Evolutionary conservation across 192 early-diverging fungal genomes (phyloP), one percentile per base, ranked within the genome.

Genomic region (Backusella morwellensis): DNA sequence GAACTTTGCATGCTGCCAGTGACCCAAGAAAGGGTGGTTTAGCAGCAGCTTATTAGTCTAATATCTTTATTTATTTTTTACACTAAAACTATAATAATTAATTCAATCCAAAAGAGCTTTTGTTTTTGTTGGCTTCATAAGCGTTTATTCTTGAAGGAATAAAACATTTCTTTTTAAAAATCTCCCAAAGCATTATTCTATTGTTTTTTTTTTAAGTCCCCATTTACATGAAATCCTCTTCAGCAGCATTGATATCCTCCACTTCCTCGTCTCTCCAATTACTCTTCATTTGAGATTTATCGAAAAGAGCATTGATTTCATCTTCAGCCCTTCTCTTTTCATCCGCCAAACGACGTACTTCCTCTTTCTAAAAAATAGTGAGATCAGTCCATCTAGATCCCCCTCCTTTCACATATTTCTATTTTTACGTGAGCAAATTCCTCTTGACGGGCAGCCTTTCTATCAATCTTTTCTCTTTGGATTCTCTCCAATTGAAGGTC

Each of bases 401-500:
- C 12, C 17, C n/a, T 32, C 3, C 38, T 40, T 12, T 40, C 38
- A 32, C 0, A 32, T 32, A 32, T n/a, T 19, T 38, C 17, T 12
- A 72, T 15, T 44, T 50, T 42, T 80, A 84, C 83, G 80, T 84
- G 73, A 69, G 70, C 32, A 77, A 82, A 75, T 47, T 74, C 77
- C 9, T 74, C 74, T 76, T 80, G 66, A 70, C 80, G 69, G 4
- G 41, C 69, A 23, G 75, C 50, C 19, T 73, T 78, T 59, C 85
- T 79, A n/a, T 78, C 54, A n/a, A 76, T 76, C 36, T 88, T 86
- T 12, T 90, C 89, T 50, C 83, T 75, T 35, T 89, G 90, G 35
- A 91, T 35, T 77, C 94, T 94, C 67, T 95, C 90, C 35, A 86
- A 83, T n/a, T 85, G 78, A 77, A 98, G 82, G 79, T 99, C 97